These are phyloP conservation scores for Aspergillus campestris DNA, from an alignment of 495 filamentous ascomycete genomes.

Conservation along the genomic window DNA sequence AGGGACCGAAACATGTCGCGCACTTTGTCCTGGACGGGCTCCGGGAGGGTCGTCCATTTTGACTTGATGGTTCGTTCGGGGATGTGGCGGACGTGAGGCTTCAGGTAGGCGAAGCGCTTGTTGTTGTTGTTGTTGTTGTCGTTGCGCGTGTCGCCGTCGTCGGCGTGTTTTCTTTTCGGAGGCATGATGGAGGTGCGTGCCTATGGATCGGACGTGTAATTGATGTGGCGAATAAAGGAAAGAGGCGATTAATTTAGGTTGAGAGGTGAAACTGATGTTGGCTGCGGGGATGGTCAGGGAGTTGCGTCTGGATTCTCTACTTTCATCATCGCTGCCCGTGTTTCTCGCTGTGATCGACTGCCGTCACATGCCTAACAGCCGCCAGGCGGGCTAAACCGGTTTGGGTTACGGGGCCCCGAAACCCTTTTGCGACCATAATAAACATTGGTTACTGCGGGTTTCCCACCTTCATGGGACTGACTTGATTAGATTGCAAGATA, in stretches of 20 bases:
- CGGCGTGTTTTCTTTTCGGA: slow-evolving; percentile 29
- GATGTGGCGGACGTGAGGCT: slow-evolving; percentile 43
- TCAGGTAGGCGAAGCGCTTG: slow-evolving; percentile 38
- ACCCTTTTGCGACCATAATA: too few relatives aligned
- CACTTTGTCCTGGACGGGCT: slow-evolving; percentile 42
- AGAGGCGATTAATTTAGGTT: not conserved
- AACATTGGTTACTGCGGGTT: too few relatives aligned
- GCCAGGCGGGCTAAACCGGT: too few relatives aligned
- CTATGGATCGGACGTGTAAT: not conserved
- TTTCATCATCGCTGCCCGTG: too few relatives aligned
- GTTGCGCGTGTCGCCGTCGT: slow-evolving; percentile 12
- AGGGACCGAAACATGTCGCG: slow-evolving; percentile 43
- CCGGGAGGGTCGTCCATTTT: slow-evolving; percentile 51
- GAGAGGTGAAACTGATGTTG: too few relatives aligned
- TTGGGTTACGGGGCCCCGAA: too few relatives aligned
- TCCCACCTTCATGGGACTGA: too few relatives aligned
- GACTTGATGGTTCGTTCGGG: slow-evolving; percentile 47
- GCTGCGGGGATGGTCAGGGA: too few relatives aligned
- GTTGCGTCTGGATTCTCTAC: too few relatives aligned
- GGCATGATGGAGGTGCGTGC: slow-evolving; percentile 17
- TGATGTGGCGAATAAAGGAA: not conserved
- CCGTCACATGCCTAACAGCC: too few relatives aligned
- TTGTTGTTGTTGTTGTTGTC: slow-evolving; percentile 18
- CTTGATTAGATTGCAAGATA: too few relatives aligned
- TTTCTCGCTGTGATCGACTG: too few relatives aligned